Base-by-base conservation (phyloP, 352 stramenopile species). In the Pythium pyrilobum region DNA sequence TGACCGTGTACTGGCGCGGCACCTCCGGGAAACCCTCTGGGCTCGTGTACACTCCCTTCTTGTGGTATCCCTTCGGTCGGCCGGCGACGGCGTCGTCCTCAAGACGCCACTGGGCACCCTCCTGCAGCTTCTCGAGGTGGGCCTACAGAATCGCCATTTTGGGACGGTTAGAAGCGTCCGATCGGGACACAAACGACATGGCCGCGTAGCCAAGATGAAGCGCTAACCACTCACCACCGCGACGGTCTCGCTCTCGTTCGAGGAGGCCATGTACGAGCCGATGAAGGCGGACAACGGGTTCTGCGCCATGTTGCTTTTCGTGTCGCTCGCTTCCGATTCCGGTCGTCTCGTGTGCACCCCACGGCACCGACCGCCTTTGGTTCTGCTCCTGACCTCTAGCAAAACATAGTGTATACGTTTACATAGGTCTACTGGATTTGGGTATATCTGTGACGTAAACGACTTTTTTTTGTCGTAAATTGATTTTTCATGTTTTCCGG, bases 21-120 rank as follows among this genome's bases (percentile, higher is more conserved):
- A 94, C 67, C 59, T 94, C 77, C 32, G 79, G 67, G 56, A 85
- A 85, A 0, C 77, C 77, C 53, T 88, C 71, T 5, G 80, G 64
- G 52, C 57, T 77, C 56, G 77, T 87, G 69, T 86, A 77, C 59
- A 74, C 56, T 52, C 66, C 59, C 47, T 75, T 67, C 33, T 72
- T 65, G 62, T 90, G 80, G 65, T 76, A 87, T 12, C 80, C 80
- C 45, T 71, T 81, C 49, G 69, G 68, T 60, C 70, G 77, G 25
- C 74, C 62, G 24, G 67, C 67, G 13, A 79, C 62, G 36, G 72
- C 36, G 53, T 90, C 77, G 52, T 90, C 75, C 1, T 86, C 59
- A 23, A 90, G 65, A 27, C 80, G 77, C 75, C 74, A 90, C 59
- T 85, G 77, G 31, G 80, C 75, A 38, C 77, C 71, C 7, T 85